A percentile compares a stretch with the other conserved stretches of the same genome.
These are phyloP conservation scores for Dalbergia oliveri DNA, from an alignment of 306 rosid genomes.

Conservation along the genomic window DNA sequence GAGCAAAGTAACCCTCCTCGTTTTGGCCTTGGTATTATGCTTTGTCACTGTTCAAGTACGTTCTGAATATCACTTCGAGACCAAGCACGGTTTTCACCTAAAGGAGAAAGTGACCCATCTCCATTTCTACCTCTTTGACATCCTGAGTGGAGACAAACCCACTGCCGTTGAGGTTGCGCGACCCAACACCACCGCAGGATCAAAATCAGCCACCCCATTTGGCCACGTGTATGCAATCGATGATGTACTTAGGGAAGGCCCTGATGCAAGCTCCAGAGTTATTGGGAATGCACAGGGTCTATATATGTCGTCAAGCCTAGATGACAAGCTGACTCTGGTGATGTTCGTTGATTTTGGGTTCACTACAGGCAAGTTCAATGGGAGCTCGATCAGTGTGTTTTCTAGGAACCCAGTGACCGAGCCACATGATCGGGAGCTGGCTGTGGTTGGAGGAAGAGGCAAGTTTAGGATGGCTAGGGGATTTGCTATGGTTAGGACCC, in stretches of 20 bases:
- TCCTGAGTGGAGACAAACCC: conserved; percentile 52
- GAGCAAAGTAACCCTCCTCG: not conserved
- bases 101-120: conserved; percentile 55
- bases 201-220: conserved; percentile 46
- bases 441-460: conserved; percentile 63
- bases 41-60: conserved; percentile 23
- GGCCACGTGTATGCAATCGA: conserved; percentile 52
- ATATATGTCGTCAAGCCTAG: conserved; percentile 47
- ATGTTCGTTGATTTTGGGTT: conserved; percentile 53
- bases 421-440: conserved; percentile 44
- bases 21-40: conserved; percentile 11
- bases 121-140: conserved; percentile 60
- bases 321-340: conserved; percentile 22
- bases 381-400: conserved; percentile 55
- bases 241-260: conserved; percentile 50
- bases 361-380: conserved; percentile 46
- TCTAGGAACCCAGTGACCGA: conserved; percentile 60
- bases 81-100: not conserved
- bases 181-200: conserved; percentile 7
- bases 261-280: conserved; percentile 38
- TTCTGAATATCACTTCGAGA: conserved; percentile 40
- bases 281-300: conserved; percentile 59
- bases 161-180: conserved; percentile 42
- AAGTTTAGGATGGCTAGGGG: conserved; percentile 56
- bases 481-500: conserved; percentile 31